Evolutionary conservation across 1,284 basidiomycete species (phyloP).

Genomic region (Singerocomus rubriflavus): DNA sequence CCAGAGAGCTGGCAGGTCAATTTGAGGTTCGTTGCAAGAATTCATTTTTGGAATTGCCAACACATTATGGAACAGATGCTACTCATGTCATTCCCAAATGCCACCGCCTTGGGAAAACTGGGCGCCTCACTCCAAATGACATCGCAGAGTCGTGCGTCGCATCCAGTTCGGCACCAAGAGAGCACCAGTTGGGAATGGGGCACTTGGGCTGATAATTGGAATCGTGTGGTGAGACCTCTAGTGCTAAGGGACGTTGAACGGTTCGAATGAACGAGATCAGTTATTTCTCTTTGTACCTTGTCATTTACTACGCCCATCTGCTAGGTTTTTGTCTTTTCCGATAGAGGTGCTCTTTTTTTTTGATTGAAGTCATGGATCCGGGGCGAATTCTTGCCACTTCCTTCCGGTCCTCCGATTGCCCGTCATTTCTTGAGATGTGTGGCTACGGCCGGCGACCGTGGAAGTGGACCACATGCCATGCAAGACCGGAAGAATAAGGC

Average conservation of each 20-base stretch:
- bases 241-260: slow-evolving; percentile 48
- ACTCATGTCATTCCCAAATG: slow-evolving; percentile 59
- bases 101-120: slow-evolving; percentile 48
- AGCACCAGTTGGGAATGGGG: slow-evolving; percentile 56
- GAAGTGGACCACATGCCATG: no score
- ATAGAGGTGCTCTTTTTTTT: not conserved
- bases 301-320: not conserved
- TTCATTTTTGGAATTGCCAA: not conserved
- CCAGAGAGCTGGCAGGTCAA: slow-evolving; percentile 68
- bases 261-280: slow-evolving; percentile 16
- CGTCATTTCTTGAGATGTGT: no score
- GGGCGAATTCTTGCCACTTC: no score
- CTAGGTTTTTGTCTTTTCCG: slow-evolving; percentile 1
- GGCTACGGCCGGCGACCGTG: no score
- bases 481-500: no score
- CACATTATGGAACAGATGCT: slow-evolving; percentile 42
- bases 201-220: slow-evolving; percentile 87
- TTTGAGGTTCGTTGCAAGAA: slow-evolving; percentile 52
- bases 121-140: slow-evolving; percentile 34
- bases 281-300: not conserved
- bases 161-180: slow-evolving; percentile 14
- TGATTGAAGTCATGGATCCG: no score
- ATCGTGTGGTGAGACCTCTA: slow-evolving; percentile 60
- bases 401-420: no score
- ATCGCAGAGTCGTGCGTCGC: slow-evolving; percentile 12